A percentile compares a stretch with the other conserved stretches of the same genome.
Conservation (phyloP, 306 rosid genomes). For the Cicer pinnatifidum region DNA sequence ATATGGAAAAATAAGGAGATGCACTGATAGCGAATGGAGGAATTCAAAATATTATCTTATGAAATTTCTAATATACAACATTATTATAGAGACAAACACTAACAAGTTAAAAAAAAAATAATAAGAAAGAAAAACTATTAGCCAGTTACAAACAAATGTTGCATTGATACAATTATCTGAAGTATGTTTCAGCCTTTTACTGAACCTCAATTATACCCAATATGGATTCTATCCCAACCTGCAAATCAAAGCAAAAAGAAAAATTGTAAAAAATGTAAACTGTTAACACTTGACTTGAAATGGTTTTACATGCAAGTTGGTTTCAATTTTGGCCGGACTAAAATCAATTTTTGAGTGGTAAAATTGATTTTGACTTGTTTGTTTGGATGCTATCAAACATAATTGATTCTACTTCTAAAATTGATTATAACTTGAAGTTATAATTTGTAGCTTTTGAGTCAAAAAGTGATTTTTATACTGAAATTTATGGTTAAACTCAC, state of each 20-base stretch:
- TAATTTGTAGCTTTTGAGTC: not conserved
- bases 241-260: slow-evolving; percentile 2
- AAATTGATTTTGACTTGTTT: no score
- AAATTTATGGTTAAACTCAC: no score
- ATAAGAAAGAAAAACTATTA: slow-evolving; percentile 20
- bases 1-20: not conserved
- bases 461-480: no score
- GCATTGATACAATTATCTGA: slow-evolving; percentile 45
- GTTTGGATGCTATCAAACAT: no score
- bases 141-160: slow-evolving; percentile 41
- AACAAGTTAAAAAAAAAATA: not conserved
- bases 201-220: slow-evolving; percentile 46
- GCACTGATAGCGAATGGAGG: slow-evolving; percentile 2
- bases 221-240: slow-evolving; percentile 50
- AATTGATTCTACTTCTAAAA: no score
- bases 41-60: slow-evolving; percentile 30
- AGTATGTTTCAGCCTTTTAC: slow-evolving; percentile 30
- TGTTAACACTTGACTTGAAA: not conserved
- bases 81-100: slow-evolving; percentile 21
- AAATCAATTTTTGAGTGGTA: no score
- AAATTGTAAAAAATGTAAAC: not conserved
- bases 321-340: no score
- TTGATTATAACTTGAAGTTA: not conserved
- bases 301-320: not conserved
- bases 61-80: slow-evolving; percentile 41